These are phyloP conservation scores for Kodamaea anthophila DNA, from an alignment of 1,139 yeast genomes.

Conservation along the genomic window DNA sequence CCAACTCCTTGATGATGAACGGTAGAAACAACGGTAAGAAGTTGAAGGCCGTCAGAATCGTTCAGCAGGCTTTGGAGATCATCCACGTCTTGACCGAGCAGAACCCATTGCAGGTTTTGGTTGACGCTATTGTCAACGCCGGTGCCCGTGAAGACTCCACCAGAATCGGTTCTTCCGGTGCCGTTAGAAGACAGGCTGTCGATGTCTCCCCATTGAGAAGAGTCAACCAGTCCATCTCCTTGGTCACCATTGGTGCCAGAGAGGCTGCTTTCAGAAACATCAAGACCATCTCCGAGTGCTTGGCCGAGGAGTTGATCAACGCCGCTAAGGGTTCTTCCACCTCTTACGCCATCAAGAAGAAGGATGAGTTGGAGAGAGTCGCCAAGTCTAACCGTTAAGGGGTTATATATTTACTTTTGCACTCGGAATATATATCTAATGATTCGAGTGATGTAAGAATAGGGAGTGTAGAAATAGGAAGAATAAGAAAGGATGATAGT, in stretches of 20 bases:
- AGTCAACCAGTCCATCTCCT: slow-evolving; percentile 98
- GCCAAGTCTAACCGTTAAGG: slow-evolving; percentile 99
- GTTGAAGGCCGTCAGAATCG: slow-evolving; percentile 99
- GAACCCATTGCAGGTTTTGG: slow-evolving; percentile 99
- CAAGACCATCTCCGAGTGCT: slow-evolving; percentile 99
- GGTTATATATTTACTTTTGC: slow-evolving; percentile 11
- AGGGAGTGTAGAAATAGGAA: too few species aligned
- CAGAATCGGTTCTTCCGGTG: slow-evolving; percentile 99
- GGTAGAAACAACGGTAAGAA: slow-evolving; percentile 99
- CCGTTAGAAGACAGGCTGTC: slow-evolving; percentile 99
- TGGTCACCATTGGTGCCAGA: slow-evolving; percentile 99
- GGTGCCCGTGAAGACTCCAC: slow-evolving; percentile 99
- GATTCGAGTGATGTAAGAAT: slow-evolving; percentile 10
- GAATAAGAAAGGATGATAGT: slow-evolving; percentile 1
- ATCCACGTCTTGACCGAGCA: slow-evolving; percentile 95
- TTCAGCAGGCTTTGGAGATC: slow-evolving; percentile 98
- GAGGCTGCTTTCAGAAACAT: slow-evolving; percentile 99
- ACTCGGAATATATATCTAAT: slow-evolving; percentile 7
- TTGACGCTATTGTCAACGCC: slow-evolving; percentile 99
- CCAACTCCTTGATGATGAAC: slow-evolving; percentile 99
- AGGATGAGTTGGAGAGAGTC: slow-evolving; percentile 99
- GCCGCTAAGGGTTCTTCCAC: slow-evolving; percentile 99
- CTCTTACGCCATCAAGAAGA: slow-evolving; percentile 99
- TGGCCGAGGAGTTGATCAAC: slow-evolving; percentile 99
- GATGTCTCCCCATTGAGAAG: slow-evolving; percentile 99